These are phyloP conservation scores for Eutypa lata DNA, from an alignment of 2,329 filamentous ascomycete genomes.

Conservation along the genomic window DNA sequence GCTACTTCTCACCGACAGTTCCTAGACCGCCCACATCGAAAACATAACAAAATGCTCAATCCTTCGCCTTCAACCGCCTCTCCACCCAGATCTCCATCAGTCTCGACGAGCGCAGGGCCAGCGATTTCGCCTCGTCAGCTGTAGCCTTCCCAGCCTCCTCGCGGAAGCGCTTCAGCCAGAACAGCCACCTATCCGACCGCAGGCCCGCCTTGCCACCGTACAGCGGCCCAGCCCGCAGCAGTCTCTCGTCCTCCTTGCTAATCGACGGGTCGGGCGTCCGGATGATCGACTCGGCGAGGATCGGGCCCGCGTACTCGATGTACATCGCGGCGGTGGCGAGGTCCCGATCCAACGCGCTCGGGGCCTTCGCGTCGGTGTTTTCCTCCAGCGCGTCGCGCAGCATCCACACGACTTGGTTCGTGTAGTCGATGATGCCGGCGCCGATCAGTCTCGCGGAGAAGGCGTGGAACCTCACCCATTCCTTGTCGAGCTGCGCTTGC, in stretches of 20 bases:
- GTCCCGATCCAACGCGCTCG: constrained; percentile 11
- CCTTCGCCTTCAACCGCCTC: not conserved
- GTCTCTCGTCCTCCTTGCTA: constrained; percentile 13
- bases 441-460: constrained; percentile 23
- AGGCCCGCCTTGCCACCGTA: constrained; percentile 21
- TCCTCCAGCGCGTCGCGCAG: constrained; percentile 24
- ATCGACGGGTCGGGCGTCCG: constrained; percentile 15
- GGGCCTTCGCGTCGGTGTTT: constrained; percentile 2
- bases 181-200: constrained; percentile 21
- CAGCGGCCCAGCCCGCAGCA: constrained; percentile 18
- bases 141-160: constrained; percentile 17
- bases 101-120: constrained; percentile 21
- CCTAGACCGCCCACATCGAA: too few relatives aligned
- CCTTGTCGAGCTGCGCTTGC: constrained; percentile 2
- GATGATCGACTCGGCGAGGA: constrained; percentile 16
- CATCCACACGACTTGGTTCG: constrained; percentile 24
- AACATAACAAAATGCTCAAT: too few relatives aligned
- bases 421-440: constrained; percentile 15
- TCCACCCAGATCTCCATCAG: constrained; percentile 25
- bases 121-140: constrained; percentile 12
- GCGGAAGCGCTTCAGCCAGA: constrained; percentile 23
- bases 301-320: constrained; percentile 24
- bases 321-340: constrained; percentile 23
- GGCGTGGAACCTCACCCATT: constrained; percentile 24
- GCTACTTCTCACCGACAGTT: too few relatives aligned